Conservation (phyloP, 2,329 filamentous ascomycete species). For the Sporothrix sp. region DNA sequence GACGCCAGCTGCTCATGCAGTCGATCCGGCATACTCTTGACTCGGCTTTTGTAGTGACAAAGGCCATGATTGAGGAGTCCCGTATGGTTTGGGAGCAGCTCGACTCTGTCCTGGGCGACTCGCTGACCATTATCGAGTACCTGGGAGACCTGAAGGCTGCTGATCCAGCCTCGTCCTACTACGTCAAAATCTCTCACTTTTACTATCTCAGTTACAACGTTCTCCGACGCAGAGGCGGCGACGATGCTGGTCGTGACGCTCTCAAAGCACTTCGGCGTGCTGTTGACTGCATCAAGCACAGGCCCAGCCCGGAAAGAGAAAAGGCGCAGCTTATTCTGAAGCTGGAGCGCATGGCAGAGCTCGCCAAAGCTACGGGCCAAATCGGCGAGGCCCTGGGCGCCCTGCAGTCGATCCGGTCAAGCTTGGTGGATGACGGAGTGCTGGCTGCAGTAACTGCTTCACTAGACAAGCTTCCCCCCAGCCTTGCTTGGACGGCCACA, state of each 20-base stretch:
- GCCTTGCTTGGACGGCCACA: conserved; percentile 42
- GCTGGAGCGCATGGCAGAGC: conserved; percentile 55
- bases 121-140: conserved; percentile 42
- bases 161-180: conserved; percentile 31
- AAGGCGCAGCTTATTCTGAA: conserved; percentile 53
- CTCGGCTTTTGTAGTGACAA: conserved; percentile 47
- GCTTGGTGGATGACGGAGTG: conserved; percentile 48
- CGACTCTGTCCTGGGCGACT: conserved; percentile 49
- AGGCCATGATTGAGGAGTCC: conserved; percentile 39
- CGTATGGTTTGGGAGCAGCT: conserved; percentile 43
- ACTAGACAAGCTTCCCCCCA: conserved; percentile 41
- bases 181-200: conserved; percentile 60
- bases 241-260: conserved; percentile 32
- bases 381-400: conserved; percentile 48
- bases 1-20: conserved; percentile 42
- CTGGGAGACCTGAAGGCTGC: conserved; percentile 32
- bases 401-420: conserved; percentile 50
- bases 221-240: conserved; percentile 35
- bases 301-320: conserved; percentile 44
- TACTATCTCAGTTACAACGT: conserved; percentile 56
- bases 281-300: conserved; percentile 50
- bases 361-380: conserved; percentile 44
- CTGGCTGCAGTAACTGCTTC: conserved; percentile 42
- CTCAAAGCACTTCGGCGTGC: conserved; percentile 53
- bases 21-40: conserved; percentile 50